Percentiles rank a stretch among this genome's conserved stretches.
These are phyloP conservation scores for Thermoascus crustaceus DNA, from an alignment of 2,329 filamentous ascomycete genomes.

Conservation along the genomic window DNA sequence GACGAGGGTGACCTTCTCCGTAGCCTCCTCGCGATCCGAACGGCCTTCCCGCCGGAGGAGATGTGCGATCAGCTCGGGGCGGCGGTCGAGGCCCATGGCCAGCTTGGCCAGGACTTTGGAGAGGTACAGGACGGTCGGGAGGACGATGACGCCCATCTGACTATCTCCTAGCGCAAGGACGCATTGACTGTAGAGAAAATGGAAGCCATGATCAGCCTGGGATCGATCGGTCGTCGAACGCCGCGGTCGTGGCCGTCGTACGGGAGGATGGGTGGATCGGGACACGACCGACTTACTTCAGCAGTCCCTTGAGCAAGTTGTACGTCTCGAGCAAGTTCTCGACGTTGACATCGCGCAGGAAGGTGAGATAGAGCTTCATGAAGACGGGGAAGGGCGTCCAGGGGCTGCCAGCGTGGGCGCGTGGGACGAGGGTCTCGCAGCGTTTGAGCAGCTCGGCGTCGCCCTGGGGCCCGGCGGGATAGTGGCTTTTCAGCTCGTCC, in stretches of 20 bases:
- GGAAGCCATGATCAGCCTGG: conserved; percentile 4
- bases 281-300: conserved; percentile 68
- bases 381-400: conserved; percentile 76
- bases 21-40: conserved; percentile 50
- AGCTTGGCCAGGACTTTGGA: conserved; percentile 72
- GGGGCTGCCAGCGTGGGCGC: conserved; percentile 55
- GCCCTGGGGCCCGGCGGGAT: conserved; percentile 40
- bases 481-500: conserved; percentile 55
- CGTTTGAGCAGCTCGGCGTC: conserved; percentile 50
- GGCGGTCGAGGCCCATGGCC: conserved; percentile 74
- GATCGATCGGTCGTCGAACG: conserved; percentile 3
- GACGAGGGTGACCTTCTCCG: conserved; percentile 68
- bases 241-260: background rate
- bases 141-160: conserved; percentile 69
- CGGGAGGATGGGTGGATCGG: background rate
- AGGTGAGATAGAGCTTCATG: conserved; percentile 70
- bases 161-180: conserved; percentile 74
- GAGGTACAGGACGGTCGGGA: conserved; percentile 75
- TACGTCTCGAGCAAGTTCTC: conserved; percentile 69
- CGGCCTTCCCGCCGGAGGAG: conserved; percentile 39
- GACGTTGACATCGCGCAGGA: conserved; percentile 72
- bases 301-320: conserved; percentile 61
- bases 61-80: conserved; percentile 65
- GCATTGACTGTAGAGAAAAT: conserved; percentile 53
- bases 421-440: conserved; percentile 56